Base-by-base conservation (phyloP, 768 basidiomycete genomes). In the Pulveroboletus sp. region DNA sequence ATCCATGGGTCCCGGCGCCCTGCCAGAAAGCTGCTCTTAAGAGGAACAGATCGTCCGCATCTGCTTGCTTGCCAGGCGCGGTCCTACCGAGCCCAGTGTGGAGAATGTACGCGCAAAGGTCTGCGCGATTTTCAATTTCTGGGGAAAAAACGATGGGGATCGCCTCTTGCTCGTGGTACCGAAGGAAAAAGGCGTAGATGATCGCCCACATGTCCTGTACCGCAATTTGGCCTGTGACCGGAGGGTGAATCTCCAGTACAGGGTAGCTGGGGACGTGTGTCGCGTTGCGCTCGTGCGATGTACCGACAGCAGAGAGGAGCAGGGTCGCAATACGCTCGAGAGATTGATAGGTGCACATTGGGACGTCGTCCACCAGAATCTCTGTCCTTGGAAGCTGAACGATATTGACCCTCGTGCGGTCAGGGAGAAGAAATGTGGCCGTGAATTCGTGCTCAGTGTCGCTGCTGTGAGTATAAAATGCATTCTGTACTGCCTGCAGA, bases 11-110 rank as follows among this genome's bases (percentile, higher is more conserved):
- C 11, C 76, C 78, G 1, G 76, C 77, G 5, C 71, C 77, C 51
- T 78, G 77, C 77, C 77, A 79, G 60, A 79, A 79, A 0, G 73
- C 59, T 0, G 70, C 62, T 26, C 75, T 66, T 9, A 66, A 66
- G 46, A 79, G 66, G 60, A 74, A 74, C 39, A 74, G 50, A 14
- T 67, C 61, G 10, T 62, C 56, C 11, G 57, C 46, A 6, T 53
- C 41, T 17, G 43, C 47, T 38, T 31, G 55, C n/a, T 30, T 35
- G 28, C 47, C 14, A 0, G 41, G 40, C 6, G 58, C 55, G 8
- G 36, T 45, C 18, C 60, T 52, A 8, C 60, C 60, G 9, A 78
- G 64, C 0, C 76, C 76, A 2, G 74, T 68, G 28, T 56, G 54
- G 28, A 72, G 52, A 31, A 79, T 61, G 50, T 78, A 78, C 1